Percentiles rank a stretch among this genome's conserved stretches.
phyloP scores from a whole-genome alignment of 208 protist genomes.

The Leishmania major region DNA sequence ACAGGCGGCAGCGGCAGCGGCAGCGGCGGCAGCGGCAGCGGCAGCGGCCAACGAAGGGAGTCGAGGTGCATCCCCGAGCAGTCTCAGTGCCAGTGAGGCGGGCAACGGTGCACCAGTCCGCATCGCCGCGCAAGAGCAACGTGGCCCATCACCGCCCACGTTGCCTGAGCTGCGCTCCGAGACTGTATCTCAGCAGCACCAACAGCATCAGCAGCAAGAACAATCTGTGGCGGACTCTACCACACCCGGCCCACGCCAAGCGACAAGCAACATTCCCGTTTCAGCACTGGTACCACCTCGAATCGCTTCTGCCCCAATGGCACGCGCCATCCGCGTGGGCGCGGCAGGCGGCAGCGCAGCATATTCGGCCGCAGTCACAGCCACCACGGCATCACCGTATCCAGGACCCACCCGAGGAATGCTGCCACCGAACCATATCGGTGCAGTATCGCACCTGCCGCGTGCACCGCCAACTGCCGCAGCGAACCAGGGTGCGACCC shows the following conservation, averaged over 20 bases:
- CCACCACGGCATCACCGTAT: slow-evolving; percentile 12
- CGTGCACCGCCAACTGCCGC: slow-evolving; percentile 13
- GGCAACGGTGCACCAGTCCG: neutral
- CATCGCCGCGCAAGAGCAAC: slow-evolving; percentile 9
- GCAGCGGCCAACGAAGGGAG: neutral
- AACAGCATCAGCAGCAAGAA: slow-evolving; percentile 10
- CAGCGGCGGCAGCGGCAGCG: slow-evolving; percentile 11
- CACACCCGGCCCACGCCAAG: neutral
- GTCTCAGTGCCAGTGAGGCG: neutral
- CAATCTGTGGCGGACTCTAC: neutral
- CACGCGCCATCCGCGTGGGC: slow-evolving; percentile 12
- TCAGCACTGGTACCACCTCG: slow-evolving; percentile 24
- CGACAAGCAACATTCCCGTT: neutral
- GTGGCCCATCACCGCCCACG: slow-evolving; percentile 19
- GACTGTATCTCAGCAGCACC: slow-evolving; percentile 8
- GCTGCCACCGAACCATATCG: neutral
- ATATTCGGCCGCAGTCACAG: slow-evolving; percentile 13
- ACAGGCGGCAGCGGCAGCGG: slow-evolving; percentile 16
- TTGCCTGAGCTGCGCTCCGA: slow-evolving; percentile 31
- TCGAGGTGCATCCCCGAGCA: slow-evolving; percentile 19
- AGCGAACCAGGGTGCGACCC: neutral
- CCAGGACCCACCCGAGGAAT: slow-evolving; percentile 11
- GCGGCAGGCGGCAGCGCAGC: neutral
- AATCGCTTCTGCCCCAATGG: slow-evolving; percentile 34
- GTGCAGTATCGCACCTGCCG: slow-evolving; percentile 8